Percentiles rank a stretch among this genome's conserved stretches.
phyloP scores from a whole-genome alignment of 768 basidiomycete species.

The Hygrophoropsis aurantiaca region DNA sequence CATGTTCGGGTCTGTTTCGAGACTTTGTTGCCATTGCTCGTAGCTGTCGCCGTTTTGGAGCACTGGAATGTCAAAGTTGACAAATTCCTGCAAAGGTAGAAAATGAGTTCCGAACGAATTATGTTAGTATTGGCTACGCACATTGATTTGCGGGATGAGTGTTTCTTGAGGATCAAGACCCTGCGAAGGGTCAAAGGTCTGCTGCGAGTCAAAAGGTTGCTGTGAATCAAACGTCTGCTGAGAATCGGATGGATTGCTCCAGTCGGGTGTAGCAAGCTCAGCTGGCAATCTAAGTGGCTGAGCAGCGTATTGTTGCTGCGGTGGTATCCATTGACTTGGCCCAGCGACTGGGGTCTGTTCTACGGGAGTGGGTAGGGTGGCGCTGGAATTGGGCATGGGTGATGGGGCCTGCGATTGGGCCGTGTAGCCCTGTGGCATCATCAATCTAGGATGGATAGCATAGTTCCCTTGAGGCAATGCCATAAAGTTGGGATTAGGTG shows the following conservation, averaged over 20 bases:
- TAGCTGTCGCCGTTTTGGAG: conserved; percentile 8
- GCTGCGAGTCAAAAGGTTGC: conserved; percentile 8
- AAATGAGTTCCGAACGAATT: background rate
- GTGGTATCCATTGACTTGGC: conserved; percentile 1
- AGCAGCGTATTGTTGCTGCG: background rate
- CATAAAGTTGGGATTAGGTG: conserved; percentile 12
- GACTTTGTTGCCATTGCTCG: conserved; percentile 1
- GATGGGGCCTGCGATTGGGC: conserved; percentile 12
- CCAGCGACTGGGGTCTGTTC: conserved; percentile 5
- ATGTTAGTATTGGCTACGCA: no score
- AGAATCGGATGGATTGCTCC: conserved; percentile 9
- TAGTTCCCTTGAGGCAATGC: conserved; percentile 17
- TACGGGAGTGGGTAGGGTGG: conserved; percentile 5
- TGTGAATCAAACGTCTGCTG: conserved; percentile 4
- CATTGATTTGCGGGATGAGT: no score
- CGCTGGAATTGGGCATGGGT: conserved; percentile 8
- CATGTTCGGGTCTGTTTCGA: conserved; percentile 1
- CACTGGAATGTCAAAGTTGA: conserved; percentile 14
- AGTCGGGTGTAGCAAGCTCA: background rate
- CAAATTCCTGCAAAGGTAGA: conserved; percentile 8
- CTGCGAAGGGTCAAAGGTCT: no score
- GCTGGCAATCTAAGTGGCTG: conserved; percentile 1
- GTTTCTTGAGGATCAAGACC: no score
- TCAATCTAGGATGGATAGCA: conserved; percentile 9
- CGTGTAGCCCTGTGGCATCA: background rate